Base-by-base conservation (phyloP, 495 filamentous ascomycete genomes). In the Trichocladium uniseriatum region DNA sequence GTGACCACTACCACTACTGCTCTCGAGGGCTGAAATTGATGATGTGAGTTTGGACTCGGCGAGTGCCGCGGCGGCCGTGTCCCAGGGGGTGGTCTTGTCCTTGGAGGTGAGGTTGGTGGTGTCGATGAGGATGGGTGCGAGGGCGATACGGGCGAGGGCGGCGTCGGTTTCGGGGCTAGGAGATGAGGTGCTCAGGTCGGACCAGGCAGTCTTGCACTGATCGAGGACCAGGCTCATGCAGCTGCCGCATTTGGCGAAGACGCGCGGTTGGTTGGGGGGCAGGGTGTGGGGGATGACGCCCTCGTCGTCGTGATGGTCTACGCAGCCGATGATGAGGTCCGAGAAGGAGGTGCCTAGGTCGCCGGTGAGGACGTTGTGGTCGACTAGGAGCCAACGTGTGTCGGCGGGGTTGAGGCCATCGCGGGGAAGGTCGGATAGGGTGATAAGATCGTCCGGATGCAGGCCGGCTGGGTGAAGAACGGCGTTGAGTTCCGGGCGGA, bases 221-320 rank as follows among this genome's bases (percentile, higher is more conserved):
- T 80, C 71, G 2, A 84, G 71, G 16, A 97, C 77, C 1, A 96
- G 72, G 21, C 84, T 89, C 37, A 80, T 74, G 69, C 92, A 98
- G 53, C 86, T 92, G 0, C 90, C 86, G 27, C 75, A 77, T 40
- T 77, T 82, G 37, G 79, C 68, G 13, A 97, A 76, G 0, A 90
- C 67, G 9, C 83, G 69, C 3, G 84, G 82, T 19, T 75, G 66
- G 8, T 53, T 60, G 0, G 63, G 62, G 21, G 38, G 28, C 16
- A 35, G 7, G 8, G 70, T 63, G 6, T 64, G 38, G 0, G 82
- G 76, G 0, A 94, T 70, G 18, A 68, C 71, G 29, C 69, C 54
- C 59, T 98, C 92, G 55, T 98, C 87, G 0, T 78, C 80, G 61
- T 97, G 94, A 65, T 98, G 92, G 63, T 98, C 92, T 38, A 98